Conservation (phyloP, 2,329 filamentous ascomycete genomes). For the Xylaria sp. region DNA sequence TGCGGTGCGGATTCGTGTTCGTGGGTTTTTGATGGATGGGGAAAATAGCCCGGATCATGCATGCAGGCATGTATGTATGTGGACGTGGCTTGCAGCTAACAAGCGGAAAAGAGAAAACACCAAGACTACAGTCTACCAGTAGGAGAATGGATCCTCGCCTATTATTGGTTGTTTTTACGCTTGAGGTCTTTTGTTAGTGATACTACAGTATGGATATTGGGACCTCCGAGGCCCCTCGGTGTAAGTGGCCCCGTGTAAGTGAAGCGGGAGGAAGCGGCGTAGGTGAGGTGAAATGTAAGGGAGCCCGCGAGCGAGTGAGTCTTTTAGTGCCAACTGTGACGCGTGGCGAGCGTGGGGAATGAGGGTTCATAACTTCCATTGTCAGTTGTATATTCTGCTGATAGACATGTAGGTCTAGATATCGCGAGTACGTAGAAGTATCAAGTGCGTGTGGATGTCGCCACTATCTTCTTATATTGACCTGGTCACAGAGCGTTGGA, state of each 20-base stretch:
- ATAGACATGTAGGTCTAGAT: neutral
- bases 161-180: constrained; percentile 1
- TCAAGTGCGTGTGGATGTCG: neutral
- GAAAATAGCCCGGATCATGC: constrained; percentile 2
- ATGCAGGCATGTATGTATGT: neutral
- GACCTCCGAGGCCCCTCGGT: neutral
- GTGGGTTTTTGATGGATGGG: neutral
- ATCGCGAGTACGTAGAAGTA: neutral
- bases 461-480: neutral
- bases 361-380: constrained; percentile 1
- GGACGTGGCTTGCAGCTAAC: constrained; percentile 14
- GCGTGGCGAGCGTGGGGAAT: constrained; percentile 11
- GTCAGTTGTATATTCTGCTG: constrained; percentile 6
- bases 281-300: neutral
- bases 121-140: neutral
- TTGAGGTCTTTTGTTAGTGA: neutral
- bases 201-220: neutral
- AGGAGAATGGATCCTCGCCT: neutral
- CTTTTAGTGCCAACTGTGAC: constrained; percentile 5
- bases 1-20: neutral
- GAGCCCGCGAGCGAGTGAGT: no score
- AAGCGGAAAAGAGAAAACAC: neutral
- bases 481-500: neutral
- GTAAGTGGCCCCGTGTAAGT: neutral
- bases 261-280: neutral